Percentiles rank a stretch among this genome's conserved stretches.
Evolutionary conservation across 148 eudicot genomes (phyloP).

Genomic region (Chenopodium quinoa): DNA sequence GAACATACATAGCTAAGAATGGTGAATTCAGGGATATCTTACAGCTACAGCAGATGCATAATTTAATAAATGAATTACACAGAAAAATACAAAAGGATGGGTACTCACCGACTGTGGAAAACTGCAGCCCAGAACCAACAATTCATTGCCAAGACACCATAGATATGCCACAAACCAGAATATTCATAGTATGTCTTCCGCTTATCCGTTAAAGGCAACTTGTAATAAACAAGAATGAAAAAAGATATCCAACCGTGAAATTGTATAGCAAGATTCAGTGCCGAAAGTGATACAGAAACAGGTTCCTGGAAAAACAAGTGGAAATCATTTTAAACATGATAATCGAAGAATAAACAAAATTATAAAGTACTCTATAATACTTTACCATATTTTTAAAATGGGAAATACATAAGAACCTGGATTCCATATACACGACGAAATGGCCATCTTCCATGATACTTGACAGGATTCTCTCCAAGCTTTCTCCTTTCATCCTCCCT

Average conservation of each 20-base stretch:
- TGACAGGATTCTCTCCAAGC: constrained; percentile 66
- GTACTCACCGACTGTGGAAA: constrained; percentile 76
- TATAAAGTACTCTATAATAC: not conserved
- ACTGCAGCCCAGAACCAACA: constrained; percentile 88
- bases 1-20: not conserved
- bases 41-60: not conserved
- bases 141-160: constrained; percentile 86
- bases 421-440: constrained; percentile 78
- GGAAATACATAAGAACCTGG: constrained; percentile 47
- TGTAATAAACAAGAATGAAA: constrained; percentile 84
- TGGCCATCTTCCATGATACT: constrained; percentile 97
- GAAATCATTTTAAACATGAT: not conserved
- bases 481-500: constrained; percentile 78
- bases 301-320: constrained; percentile 60
- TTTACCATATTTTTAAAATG: not conserved
- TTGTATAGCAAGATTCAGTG: constrained; percentile 89
- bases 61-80: constrained; percentile 4
- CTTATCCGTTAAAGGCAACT: constrained; percentile 57
- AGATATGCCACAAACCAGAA: constrained; percentile 84
- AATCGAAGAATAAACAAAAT: not conserved
- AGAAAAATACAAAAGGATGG: not conserved
- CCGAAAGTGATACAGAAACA: constrained; percentile 80
- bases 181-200: constrained; percentile 67
- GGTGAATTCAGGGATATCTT: not conserved
- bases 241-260: constrained; percentile 98